Base-by-base conservation (phyloP, 225 moss, liverwort and hornwort genomes). In the Physcomitrellopsis africana region DNA sequence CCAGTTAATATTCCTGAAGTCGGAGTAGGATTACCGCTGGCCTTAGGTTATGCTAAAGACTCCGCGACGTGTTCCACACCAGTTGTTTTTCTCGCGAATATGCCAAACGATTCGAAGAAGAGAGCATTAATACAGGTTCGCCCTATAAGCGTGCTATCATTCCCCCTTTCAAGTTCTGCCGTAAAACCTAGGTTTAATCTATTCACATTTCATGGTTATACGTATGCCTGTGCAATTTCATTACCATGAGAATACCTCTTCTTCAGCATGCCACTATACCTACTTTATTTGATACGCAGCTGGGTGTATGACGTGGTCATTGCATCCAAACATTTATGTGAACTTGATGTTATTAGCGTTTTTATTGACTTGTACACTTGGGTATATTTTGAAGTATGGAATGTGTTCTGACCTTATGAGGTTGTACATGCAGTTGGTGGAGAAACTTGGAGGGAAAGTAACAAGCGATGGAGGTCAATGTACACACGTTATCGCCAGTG, bases 401-500 rank as follows among this genome's bases (percentile, higher is more conserved):
- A 46, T 65, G 15, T 52, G 20, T 43, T 16, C 22, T 79, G 60
- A 64, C 42, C 53, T 13, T 37, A 10, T 18, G 64, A 37, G 41
- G 4, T 20, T 68, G 69, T 55, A 59, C 11, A 59, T 58, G 61
- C 86, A 96, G 91, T 47, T 85, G 63, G 94, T 96, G 22, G 89
- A 94, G 55, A 85, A 79, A 71, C 76, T 96, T 11, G 84, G 83
- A 72, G 96, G 94, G 7, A 79, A 78, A 65, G 92, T 96, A 17
- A 81, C 92, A 29, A 72, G 77, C 42, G 85, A 92, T 63, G 96
- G 96, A 76, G 55, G 80, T 68, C 76, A 92, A 56, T 96, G 96
- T 72, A 92, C 94, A 12, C 96, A 96, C 73, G 89, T 96, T 49
- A 79, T 96, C 12, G 79, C 93, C 7, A 89, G 76, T 47, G 96